Conservation (phyloP, 1,139 yeast genomes). For the Hansenula lynferdii region DNA sequence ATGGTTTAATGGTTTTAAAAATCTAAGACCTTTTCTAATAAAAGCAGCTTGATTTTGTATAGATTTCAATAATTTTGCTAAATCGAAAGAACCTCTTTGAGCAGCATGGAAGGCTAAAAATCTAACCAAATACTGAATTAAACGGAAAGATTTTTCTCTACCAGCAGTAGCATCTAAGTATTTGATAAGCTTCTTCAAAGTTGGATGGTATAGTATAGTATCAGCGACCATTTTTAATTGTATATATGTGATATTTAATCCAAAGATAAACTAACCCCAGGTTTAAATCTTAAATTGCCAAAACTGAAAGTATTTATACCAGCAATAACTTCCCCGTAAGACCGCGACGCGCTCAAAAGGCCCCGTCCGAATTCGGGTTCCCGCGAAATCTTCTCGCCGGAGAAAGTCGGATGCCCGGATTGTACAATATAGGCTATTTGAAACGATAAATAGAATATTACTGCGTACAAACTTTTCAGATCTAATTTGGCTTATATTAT, state of each 20-base stretch:
- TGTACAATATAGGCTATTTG: not conserved
- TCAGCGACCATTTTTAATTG: slow-evolving; percentile 53
- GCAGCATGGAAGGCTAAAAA: slow-evolving; percentile 61
- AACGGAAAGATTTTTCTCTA: slow-evolving; percentile 75
- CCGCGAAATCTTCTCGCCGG: not conserved
- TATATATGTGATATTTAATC: not conserved
- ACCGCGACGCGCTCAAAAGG: not conserved
- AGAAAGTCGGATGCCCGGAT: slow-evolving; percentile 1
- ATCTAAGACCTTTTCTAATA: slow-evolving; percentile 80
- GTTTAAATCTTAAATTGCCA: not conserved
- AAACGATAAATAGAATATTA: too few relatives aligned
- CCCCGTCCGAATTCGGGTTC: not conserved
- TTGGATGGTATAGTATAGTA: slow-evolving; percentile 69
- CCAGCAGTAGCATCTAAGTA: slow-evolving; percentile 67
- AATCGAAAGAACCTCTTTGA: slow-evolving; percentile 52
- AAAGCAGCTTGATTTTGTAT: slow-evolving; percentile 58
- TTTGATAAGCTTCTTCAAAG: slow-evolving; percentile 55
- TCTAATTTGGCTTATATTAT: not conserved
- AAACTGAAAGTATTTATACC: not conserved
- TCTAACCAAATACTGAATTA: slow-evolving; percentile 77
- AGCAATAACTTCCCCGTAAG: not conserved
- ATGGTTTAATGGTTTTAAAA: slow-evolving; percentile 78
- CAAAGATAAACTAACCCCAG: not conserved
- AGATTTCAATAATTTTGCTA: slow-evolving; percentile 45
- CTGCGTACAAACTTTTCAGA: too few relatives aligned